Conservation (phyloP, 2,329 filamentous ascomycete genomes). For the Clathrospora elynae region DNA sequence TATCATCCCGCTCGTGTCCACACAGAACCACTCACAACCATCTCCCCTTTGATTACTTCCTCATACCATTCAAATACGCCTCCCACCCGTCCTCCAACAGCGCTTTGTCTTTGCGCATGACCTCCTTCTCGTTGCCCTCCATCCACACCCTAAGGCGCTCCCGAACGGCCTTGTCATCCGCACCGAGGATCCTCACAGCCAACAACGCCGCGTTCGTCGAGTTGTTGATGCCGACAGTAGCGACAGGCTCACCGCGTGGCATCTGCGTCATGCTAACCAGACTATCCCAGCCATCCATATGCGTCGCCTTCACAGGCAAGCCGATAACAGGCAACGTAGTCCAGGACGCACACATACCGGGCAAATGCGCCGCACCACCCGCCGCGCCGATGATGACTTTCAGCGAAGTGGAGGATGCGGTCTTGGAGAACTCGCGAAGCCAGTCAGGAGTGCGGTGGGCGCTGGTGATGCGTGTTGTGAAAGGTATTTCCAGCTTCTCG, state of each 20-base stretch:
- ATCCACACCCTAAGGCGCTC: conserved; percentile 66
- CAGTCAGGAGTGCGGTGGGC: conserved; percentile 62
- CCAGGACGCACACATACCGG: conserved; percentile 58
- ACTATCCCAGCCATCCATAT: conserved; percentile 57
- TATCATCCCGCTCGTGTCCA: too few relatives aligned
- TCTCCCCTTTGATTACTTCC: conserved; percentile 41
- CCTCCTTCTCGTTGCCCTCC: conserved; percentile 65
- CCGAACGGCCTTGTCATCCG: conserved; percentile 60
- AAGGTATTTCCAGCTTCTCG: conserved; percentile 71
- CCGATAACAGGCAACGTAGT: conserved; percentile 58
- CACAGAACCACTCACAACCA: too few relatives aligned
- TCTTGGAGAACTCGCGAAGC: conserved; percentile 53
- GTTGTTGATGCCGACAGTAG: conserved; percentile 55
- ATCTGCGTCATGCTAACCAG: conserved; percentile 59
- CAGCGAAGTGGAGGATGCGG: conserved; percentile 46
- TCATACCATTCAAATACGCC: conserved; percentile 56
- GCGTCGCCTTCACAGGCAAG: conserved; percentile 56
- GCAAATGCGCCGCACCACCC: conserved; percentile 58
- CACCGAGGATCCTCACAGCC: conserved; percentile 52
- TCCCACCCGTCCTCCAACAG: conserved; percentile 63
- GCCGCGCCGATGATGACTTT: conserved; percentile 56
- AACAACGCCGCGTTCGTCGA: conserved; percentile 54
- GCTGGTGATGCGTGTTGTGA: conserved; percentile 75
- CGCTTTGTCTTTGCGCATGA: conserved; percentile 65
- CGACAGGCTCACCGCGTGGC: conserved; percentile 54